Evolutionary conservation across 305 asterid genomes (phyloP), one percentile per base, ranked within the genome.

Genomic region (Fraxinus platypoda): DNA sequence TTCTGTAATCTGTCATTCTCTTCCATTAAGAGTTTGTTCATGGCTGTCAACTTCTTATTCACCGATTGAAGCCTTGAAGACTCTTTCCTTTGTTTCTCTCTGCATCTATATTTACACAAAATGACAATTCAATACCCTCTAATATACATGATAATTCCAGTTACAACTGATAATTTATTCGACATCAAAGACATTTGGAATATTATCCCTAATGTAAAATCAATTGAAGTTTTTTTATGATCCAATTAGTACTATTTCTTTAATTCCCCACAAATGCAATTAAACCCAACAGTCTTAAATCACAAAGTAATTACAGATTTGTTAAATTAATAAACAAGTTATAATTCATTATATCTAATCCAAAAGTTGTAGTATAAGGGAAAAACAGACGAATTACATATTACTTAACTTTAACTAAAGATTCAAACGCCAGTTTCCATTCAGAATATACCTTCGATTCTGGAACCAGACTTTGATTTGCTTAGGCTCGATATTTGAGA

Each of bases 401-500:
- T 59, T 23, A 19, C 26, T 6, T 23, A 25, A 77, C 37, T 35
- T 34, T 12, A 26, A 33, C 25, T 49, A 8, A 38, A 9, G 19
- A 49, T 25, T 41, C 73, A 34, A 76, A 21, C 49, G 79, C 15
- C 49, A 41, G 43, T 73, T 43, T 57, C 26, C 43, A 37, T 62
- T 8, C 4, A 78, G 33, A 30, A 15, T 73, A 3, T 78, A 91
- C 94, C 94, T 88, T 82, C 93, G 84, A 78, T 91, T 91, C 83
- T 91, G 95, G 71, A 90, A 91, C 95, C 95, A 91, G 79, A 91
- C 94, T 87, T 90, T 91, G 88, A 91, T 91, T 82, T 91, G 95
- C 84, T 86, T 91, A 52, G 92, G 91, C 87, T 90, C 95, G 66
- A 91, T 89, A 86, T 90, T 82, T 64, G 94, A 90, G 31, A 91